Evolutionary conservation across 2,329 filamentous ascomycete genomes (phyloP).

Genomic region (Aspergillus chevalieri): DNA sequence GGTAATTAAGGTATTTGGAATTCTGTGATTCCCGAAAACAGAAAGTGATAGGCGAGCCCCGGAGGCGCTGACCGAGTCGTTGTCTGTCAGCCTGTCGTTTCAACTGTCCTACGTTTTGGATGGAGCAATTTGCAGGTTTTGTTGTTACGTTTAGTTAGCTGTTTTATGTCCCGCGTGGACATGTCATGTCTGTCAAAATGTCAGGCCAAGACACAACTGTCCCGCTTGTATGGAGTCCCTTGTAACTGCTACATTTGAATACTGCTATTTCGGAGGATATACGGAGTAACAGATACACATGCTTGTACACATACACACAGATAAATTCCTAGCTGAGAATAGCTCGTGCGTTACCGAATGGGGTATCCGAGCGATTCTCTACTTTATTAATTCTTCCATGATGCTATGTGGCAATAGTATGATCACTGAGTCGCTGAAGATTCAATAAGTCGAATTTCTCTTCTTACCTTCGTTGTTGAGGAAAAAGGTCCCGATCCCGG

Average conservation of each 20-base stretch:
- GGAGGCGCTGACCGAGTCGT: background rate
- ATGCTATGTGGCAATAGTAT: background rate
- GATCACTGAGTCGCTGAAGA: background rate
- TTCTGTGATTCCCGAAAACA: constrained; percentile 3
- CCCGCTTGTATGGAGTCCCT: background rate
- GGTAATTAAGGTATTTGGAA: constrained; percentile 22
- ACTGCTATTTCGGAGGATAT: background rate
- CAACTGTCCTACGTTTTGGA: background rate
- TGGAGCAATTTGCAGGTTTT: background rate
- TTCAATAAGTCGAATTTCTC: background rate
- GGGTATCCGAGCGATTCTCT: too few species aligned
- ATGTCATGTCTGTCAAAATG: background rate
- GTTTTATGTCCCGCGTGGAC: background rate
- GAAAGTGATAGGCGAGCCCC: background rate
- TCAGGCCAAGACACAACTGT: background rate
- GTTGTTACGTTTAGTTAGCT: background rate
- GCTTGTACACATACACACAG: too few species aligned
- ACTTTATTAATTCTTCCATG: too few species aligned
- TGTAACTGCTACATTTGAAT: background rate
- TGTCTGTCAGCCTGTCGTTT: background rate
- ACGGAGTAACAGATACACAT: too few species aligned
- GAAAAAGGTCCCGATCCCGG: background rate
- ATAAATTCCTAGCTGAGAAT: too few species aligned
- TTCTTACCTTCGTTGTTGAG: background rate
- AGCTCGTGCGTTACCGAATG: too few species aligned